phyloP scores from a whole-genome alignment of 345 rosid species.

The Schrenkiella parvula region DNA sequence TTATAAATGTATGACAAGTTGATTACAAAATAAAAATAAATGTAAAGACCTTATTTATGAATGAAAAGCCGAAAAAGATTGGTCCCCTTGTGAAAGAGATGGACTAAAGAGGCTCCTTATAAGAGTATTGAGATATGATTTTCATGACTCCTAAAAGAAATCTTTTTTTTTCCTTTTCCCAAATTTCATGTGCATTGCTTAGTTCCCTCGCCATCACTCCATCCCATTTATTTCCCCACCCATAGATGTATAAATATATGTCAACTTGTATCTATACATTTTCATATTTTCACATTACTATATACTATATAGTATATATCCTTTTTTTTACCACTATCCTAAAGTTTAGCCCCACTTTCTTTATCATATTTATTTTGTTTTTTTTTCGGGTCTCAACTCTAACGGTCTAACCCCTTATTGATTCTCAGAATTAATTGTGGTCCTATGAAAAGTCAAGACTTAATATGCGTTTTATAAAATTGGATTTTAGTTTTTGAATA shows the following conservation, averaged over 20 bases:
- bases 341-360: constrained; percentile 14
- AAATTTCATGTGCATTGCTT: constrained; percentile 34
- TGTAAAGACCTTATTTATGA: constrained; percentile 15
- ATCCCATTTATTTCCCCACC: constrained; percentile 32
- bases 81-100: constrained; percentile 30
- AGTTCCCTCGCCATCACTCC: constrained; percentile 38
- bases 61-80: constrained; percentile 22
- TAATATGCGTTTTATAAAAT: background rate
- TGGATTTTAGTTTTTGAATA: background rate
- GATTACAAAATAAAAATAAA: constrained; percentile 16
- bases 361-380: background rate
- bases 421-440: background rate
- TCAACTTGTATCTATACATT: constrained; percentile 12
- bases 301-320: constrained; percentile 4
- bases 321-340: constrained; percentile 9
- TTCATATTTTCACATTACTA: background rate
- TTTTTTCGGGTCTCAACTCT: background rate
- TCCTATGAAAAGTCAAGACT: background rate
- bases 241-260: background rate
- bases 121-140: constrained; percentile 24
- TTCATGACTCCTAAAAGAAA: constrained; percentile 16
- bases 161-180: constrained; percentile 1
- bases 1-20: constrained; percentile 26
- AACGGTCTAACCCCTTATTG: background rate
- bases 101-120: constrained; percentile 14